Evolutionary conservation across 257 asterid species (phyloP), one percentile per base, ranked within the genome.

Genomic region (Primulina eburnea): DNA sequence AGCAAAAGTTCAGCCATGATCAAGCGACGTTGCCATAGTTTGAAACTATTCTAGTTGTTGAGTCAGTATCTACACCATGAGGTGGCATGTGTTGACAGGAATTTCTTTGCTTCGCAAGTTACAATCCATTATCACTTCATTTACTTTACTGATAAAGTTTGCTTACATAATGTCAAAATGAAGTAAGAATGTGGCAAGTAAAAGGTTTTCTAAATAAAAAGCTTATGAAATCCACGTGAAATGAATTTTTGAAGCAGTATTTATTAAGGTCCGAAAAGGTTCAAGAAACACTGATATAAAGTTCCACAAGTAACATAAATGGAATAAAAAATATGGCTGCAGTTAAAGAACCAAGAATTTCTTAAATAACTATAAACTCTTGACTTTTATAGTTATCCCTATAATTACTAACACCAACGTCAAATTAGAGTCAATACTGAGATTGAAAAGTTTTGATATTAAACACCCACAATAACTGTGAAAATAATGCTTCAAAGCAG

Each of bases 21-120:
- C 8, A 33, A 35, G 57, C 60, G 20, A 55, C 18, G 66, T 58
- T 59, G 52, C 63, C 70, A 65, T 33, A 26, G 52, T 60, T 56
- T 63, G 62, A 34, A 43, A 43, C 53, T 43, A 5, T 43, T 43
- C 7, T 4, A 4, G 5, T 12, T 43, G 53, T 43, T 12, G 53
- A 43, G 53, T 12, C 50, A 10, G 50, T 38, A 9, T 43, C 53
- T 43, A 12, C 7, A 1, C 17, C 53, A 5, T 10, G n/a, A 43
- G n/a, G 53, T 4, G n/a, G n/a, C 17, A 43, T n/a, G 53, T 5
- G n/a, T 43, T 43, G 53, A 43, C n/a, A 43, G n/a, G 53, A 43
- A 43, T 43, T 43, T 12, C n/a, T 43, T 43, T 11, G 53, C 53
- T 43, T 43, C 17, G 53, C 17, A 43, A 10, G n/a, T 43, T 43